Conservation (phyloP, 192 early-diverging fungal genomes). For the Coemansia sp. region DNA sequence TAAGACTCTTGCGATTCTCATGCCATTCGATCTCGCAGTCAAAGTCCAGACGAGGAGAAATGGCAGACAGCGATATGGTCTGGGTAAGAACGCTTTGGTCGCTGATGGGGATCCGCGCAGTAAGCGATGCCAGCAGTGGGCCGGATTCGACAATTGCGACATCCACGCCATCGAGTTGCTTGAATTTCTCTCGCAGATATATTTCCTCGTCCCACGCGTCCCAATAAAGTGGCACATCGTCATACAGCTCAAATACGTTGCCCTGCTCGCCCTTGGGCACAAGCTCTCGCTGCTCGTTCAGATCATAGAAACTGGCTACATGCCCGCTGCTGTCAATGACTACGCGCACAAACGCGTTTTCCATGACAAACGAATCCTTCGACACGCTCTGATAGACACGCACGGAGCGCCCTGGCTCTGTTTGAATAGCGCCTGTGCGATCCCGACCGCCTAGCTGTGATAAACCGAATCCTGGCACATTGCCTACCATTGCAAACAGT, state of each 20-base stretch:
- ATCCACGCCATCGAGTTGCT: constrained; percentile 59
- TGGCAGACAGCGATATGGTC: constrained; percentile 71
- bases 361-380: constrained; percentile 58
- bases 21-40: constrained; percentile 88
- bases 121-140: constrained; percentile 74
- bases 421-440: too few species aligned
- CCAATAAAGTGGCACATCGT: constrained; percentile 87
- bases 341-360: constrained; percentile 70
- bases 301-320: constrained; percentile 66
- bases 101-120: constrained; percentile 64
- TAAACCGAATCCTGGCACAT: constrained; percentile 32
- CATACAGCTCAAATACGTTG: constrained; percentile 82
- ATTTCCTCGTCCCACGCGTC: constrained; percentile 89
- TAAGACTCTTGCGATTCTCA: constrained; percentile 84
- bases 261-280: constrained; percentile 58
- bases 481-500: constrained; percentile 15
- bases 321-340: constrained; percentile 73
- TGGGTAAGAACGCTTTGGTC: constrained; percentile 69
- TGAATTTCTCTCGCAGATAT: constrained; percentile 86
- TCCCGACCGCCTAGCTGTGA: neutral
- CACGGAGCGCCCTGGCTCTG: neutral
- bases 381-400: constrained; percentile 11
- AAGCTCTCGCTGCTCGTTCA: constrained; percentile 52
- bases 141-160: constrained; percentile 67
- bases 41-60: constrained; percentile 80